Percentiles rank a stretch among this genome's conserved stretches.
Conservation (phyloP, 768 basidiomycete species). For the Guyanaporus albipodus region DNA sequence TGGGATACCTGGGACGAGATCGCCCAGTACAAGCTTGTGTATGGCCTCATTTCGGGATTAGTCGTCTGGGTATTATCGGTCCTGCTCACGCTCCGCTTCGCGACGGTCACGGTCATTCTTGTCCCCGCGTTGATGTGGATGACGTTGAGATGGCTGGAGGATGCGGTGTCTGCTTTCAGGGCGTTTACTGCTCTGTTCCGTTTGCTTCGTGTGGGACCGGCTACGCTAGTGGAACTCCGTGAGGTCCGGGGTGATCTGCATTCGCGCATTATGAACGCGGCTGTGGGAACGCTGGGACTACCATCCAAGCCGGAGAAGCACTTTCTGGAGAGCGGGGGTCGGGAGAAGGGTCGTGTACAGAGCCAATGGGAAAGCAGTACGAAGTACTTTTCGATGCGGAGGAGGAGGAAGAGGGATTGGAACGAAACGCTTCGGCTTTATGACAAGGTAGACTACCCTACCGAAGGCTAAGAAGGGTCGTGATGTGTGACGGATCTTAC, state of each 20-base stretch:
- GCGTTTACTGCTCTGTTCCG: constrained; percentile 62
- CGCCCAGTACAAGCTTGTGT: constrained; percentile 83
- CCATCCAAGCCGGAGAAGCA: constrained; percentile 67
- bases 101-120: constrained; percentile 50
- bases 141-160: constrained; percentile 84
- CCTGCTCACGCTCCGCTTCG: constrained; percentile 59
- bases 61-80: constrained; percentile 58
- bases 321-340: constrained; percentile 55
- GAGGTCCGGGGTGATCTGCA: constrained; percentile 55
- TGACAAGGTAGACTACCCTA: constrained; percentile 79
- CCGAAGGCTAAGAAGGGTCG: too few relatives aligned
- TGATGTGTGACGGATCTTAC: constrained; percentile 9
- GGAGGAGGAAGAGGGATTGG: constrained; percentile 85
- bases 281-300: constrained; percentile 52
- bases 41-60: constrained; percentile 72
- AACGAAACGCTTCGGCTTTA: constrained; percentile 81
- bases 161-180: constrained; percentile 73
- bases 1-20: constrained; percentile 90
- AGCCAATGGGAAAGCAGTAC: constrained; percentile 64
- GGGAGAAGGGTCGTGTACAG: constrained; percentile 67
- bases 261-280: constrained; percentile 62
- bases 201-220: constrained; percentile 58
- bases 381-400: constrained; percentile 74
- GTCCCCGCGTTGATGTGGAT: constrained; percentile 87
- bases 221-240: constrained; percentile 50